Evolutionary conservation across 2,329 filamentous ascomycete species (phyloP), one percentile per base, ranked within the genome.

Genomic region (Pseudogymnoascus sp.): DNA sequence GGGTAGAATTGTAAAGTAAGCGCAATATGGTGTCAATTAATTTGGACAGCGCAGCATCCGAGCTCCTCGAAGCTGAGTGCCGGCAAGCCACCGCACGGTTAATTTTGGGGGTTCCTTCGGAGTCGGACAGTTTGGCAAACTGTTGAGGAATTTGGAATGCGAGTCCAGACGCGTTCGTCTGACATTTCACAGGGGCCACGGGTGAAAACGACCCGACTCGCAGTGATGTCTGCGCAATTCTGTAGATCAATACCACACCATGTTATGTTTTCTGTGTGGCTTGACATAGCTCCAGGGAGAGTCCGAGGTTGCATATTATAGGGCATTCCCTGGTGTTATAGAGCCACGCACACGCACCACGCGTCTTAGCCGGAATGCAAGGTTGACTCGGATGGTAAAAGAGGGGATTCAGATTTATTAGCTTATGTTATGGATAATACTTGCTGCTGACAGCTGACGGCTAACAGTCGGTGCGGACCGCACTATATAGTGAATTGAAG

Each of bases 1-100:
- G 47, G 47, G 28, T 54, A 33, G 9, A 54, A 33, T 16, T 54
- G n/a, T 33, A 12, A 20, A 54, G 47, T 54, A 5, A 33, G n/a
- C 25, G 16, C 16, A 54, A 54, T 54, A 33, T 33, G 6, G 6
- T 54, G 28, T 5, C n/a, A 33, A 33, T 33, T 54, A 54, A 54
- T 54, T 18, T 30, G n/a, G 25, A 33, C n/a, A 33, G 7, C 47
- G 47, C 28, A 33, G n/a, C 28, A 54, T 33, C 28, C 25, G n/a
- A 54, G 47, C 47, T 33, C 28, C n/a, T 54, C 47, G 43, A 54
- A 54, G 25, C 47, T 54, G 47, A 54, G n/a, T 33, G 47, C 47
- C 47, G 28, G 28, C 9, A 20, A 33, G n/a, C 47, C 33, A 54
- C 25, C 47, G n/a, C 28, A 54, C 25, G 6, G 47, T 33, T 54